A percentile compares a stretch with the other conserved stretches of the same genome.
Conservation (phyloP, 108 stramenopile genomes). For the Nitzschia palea region DNA sequence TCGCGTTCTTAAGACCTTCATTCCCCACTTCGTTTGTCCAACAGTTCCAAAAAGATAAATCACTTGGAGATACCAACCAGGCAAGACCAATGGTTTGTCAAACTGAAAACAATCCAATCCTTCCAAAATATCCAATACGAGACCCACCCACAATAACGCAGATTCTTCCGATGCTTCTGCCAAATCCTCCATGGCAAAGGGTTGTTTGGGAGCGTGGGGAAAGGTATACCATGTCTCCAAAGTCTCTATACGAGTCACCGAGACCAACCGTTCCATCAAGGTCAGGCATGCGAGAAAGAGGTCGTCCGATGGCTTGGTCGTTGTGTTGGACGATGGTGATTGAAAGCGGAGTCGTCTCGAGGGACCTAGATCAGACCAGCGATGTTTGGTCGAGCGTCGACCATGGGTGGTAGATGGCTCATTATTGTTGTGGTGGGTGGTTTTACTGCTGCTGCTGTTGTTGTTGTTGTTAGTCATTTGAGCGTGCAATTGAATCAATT, state of each 20-base stretch:
- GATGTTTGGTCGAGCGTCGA: background rate
- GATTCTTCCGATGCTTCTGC: background rate
- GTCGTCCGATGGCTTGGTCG: background rate
- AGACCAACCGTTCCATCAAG: constrained; percentile 10
- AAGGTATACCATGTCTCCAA: constrained; percentile 28
- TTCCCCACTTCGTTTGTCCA: constrained; percentile 17
- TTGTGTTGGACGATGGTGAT: background rate
- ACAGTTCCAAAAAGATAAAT: constrained; percentile 14
- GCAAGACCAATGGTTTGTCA: constrained; percentile 2
- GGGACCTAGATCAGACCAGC: background rate
- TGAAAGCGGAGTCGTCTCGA: background rate
- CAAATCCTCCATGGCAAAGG: background rate
- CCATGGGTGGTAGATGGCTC: background rate
- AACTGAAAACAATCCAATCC: background rate
- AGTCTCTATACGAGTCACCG: background rate
- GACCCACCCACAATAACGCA: constrained; percentile 8
- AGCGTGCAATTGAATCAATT: background rate
- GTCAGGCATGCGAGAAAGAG: background rate
- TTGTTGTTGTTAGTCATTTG: background rate
- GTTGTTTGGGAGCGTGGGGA: constrained; percentile 1
- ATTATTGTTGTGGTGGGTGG: background rate
- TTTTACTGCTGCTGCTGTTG: background rate
- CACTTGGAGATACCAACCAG: constrained; percentile 12
- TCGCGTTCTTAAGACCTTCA: constrained; percentile 21
- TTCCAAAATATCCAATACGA: constrained; percentile 33